A percentile compares a stretch with the other conserved stretches of the same genome.
phyloP scores from a whole-genome alignment of 2,329 filamentous ascomycete genomes.

The Chrysoporthe deuterocubensis region DNA sequence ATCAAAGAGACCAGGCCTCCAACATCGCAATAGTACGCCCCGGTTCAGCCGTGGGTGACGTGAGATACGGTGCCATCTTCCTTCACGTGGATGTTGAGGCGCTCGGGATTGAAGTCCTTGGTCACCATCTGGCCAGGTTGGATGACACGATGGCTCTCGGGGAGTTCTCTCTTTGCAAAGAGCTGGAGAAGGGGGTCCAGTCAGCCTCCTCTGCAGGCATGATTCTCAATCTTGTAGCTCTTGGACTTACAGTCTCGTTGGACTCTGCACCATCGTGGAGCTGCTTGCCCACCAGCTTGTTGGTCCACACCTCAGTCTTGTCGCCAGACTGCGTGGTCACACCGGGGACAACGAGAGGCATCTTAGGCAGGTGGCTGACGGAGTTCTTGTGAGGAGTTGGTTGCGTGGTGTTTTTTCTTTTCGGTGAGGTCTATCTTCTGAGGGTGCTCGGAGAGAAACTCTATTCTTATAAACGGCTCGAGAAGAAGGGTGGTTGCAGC shows the following conservation, averaged over 20 bases:
- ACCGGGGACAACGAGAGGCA: slow-evolving; percentile 69
- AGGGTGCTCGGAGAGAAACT: not conserved
- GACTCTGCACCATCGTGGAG: slow-evolving; percentile 52
- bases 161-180: slow-evolving; percentile 65
- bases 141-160: slow-evolving; percentile 60
- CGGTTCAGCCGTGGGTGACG: slow-evolving; percentile 57
- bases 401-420: not conserved
- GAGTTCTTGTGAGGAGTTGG: not conserved
- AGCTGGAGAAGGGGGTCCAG: slow-evolving; percentile 45
- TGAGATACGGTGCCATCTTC: slow-evolving; percentile 65
- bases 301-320: slow-evolving; percentile 61
- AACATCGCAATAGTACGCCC: not conserved
- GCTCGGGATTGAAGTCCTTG: slow-evolving; percentile 56
- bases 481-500: not conserved
- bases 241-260: slow-evolving; percentile 55
- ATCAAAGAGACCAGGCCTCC: not conserved
- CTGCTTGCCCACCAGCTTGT: slow-evolving; percentile 68
- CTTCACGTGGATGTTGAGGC: slow-evolving; percentile 63
- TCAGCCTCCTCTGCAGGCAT: not conserved
- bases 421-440: not conserved
- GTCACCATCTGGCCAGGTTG: slow-evolving; percentile 61
- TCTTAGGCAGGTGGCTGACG: slow-evolving; percentile 41
- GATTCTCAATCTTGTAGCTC: not conserved
- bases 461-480: not conserved
- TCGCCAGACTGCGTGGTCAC: slow-evolving; percentile 51